Conservation (phyloP, 2,329 filamentous ascomycete species). For the Nothopassalora personata region DNA sequence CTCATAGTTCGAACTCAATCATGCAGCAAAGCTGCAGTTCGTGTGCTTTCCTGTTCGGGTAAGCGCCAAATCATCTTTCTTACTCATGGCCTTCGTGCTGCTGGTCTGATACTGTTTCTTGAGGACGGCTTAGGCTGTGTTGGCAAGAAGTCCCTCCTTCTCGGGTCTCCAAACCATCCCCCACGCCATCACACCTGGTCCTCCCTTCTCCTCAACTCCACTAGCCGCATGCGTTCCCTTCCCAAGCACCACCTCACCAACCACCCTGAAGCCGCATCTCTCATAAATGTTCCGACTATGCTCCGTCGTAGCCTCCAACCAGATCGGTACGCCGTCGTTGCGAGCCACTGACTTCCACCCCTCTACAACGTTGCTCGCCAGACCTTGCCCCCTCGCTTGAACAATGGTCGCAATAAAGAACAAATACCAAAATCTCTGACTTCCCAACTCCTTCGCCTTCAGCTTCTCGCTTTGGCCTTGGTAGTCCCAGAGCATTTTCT, state of each 20-base stretch:
- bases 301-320: conserved; percentile 27
- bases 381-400: conserved; percentile 18
- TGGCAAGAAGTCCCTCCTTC: neutral
- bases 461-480: conserved; percentile 10
- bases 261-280: conserved; percentile 20
- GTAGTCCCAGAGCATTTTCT: conserved; percentile 26
- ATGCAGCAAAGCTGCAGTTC: neutral
- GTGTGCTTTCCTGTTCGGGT: neutral
- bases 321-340: conserved; percentile 19
- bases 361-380: conserved; percentile 18
- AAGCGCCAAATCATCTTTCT: neutral
- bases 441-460: conserved; percentile 16
- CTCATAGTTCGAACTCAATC: neutral
- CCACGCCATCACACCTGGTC: conserved; percentile 20
- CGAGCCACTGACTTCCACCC: conserved; percentile 10
- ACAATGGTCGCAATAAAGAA: conserved; percentile 25
- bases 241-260: conserved; percentile 18
- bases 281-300: conserved; percentile 19
- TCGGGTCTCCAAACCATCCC: conserved; percentile 26
- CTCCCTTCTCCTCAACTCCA: conserved; percentile 19
- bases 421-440: conserved; percentile 21
- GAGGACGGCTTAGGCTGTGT: no score
- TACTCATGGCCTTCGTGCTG: no score
- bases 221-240: conserved; percentile 15
- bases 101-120: no score